Base-by-base conservation (phyloP, 2,329 filamentous ascomycete species). In the Curvularia spicifera region DNA sequence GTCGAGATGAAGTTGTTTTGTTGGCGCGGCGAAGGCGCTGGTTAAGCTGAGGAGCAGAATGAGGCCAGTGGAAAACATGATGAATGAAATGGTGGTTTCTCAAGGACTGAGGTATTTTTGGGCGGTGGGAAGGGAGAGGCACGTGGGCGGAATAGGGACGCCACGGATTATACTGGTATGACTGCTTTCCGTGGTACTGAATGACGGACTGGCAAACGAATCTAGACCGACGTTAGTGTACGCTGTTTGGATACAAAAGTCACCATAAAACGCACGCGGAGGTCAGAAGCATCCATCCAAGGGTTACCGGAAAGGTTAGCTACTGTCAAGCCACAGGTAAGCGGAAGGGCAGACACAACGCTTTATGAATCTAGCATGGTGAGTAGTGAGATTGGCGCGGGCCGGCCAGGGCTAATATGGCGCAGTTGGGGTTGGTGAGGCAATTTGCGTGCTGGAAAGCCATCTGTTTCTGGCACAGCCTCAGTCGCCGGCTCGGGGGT, bases 1-100 rank as follows among this genome's bases (percentile, higher is more conserved):
- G 42, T 66, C 59, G 12, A 69, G 57, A 13, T 57, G 53, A 24
- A 15, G 22, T n/a, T 40, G 40, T 35, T 62, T 63, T 33, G 63
- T 59, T 4, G 67, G 61, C 0, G 65, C 60, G 12, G 65, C 60
- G 7, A 65, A 40, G 4, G 55, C 48, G 24, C 47, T 39, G 1
- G 59, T 53, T 6, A 58, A n/a, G 15, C 50, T 20, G 43, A 61
- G 35, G n/a, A 60, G 35, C 10, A 65, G 47, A 29, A 59, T 18
- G 9, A 64, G 48, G 20, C 45, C 12, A 40, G 15, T 20, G 51
- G 46, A 46, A 50, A 13, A 50, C 53, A 65, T 66, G 42, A 18
- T 51, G 31, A 28, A 22, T 13, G 12, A 5, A 44, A 29, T 26
- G 12, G 24, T 12, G 13, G 26, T 20, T 24, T 18, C 35, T 37